phyloP scores from a whole-genome alignment of 2,329 filamentous ascomycete species.

The Dendrostoma leiphaemia region DNA sequence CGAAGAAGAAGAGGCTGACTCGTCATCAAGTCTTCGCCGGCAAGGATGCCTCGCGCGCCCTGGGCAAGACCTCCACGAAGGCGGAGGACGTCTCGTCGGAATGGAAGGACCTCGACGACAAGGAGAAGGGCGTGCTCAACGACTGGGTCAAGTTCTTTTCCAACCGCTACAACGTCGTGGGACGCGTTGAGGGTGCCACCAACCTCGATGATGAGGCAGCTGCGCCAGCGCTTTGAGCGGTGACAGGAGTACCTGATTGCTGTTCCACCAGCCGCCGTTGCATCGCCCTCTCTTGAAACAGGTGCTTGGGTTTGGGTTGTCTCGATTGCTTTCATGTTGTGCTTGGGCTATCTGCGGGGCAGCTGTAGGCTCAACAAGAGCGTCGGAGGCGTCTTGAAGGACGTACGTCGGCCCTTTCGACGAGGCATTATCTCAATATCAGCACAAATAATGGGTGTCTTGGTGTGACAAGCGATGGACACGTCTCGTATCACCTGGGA shows the following conservation, averaged over 20 bases:
- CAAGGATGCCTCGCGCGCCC: constrained; percentile 90
- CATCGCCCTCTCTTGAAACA: neutral
- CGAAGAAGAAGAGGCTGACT: neutral
- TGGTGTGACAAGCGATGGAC: too few relatives aligned
- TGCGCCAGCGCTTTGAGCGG: neutral
- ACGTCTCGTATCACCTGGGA: too few relatives aligned
- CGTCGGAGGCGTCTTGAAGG: neutral
- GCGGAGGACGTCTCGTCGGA: constrained; percentile 77
- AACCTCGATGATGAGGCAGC: constrained; percentile 42
- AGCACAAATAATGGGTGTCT: too few relatives aligned
- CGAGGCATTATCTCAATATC: too few relatives aligned
- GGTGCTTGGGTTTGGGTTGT: neutral
- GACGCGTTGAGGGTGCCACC: constrained; percentile 59
- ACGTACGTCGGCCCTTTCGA: too few relatives aligned
- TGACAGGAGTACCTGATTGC: neutral
- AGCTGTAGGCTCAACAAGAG: neutral
- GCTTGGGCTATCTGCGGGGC: neutral
- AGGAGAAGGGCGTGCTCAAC: constrained; percentile 78
- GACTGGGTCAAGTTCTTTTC: constrained; percentile 97
- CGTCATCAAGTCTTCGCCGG: constrained; percentile 79
- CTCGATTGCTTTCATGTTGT: neutral
- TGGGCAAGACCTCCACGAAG: constrained; percentile 85
- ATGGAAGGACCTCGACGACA: constrained; percentile 79
- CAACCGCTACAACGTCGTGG: constrained; percentile 92
- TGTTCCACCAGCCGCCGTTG: neutral